A percentile compares a stretch with the other conserved stretches of the same genome.
These are phyloP conservation scores for Hemerocallis citrina DNA, from an alignment of 106 monocot species.

Conservation along the genomic window DNA sequence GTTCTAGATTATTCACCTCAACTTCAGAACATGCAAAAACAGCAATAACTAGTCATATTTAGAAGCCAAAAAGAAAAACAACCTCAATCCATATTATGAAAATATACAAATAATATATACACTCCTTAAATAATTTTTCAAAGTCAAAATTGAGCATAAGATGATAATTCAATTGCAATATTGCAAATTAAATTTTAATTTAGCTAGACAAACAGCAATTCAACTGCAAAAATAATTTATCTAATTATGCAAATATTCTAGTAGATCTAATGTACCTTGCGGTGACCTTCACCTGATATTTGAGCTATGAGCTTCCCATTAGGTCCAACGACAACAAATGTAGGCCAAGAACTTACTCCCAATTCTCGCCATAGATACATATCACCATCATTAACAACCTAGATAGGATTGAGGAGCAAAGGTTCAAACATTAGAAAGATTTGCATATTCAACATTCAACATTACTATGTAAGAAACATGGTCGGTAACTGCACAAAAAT, in stretches of 20 bases:
- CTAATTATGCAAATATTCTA: too few relatives aligned
- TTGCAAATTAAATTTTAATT: neutral
- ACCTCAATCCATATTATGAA: neutral
- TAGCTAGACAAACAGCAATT: neutral
- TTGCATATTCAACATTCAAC: neutral
- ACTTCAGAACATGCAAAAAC: neutral
- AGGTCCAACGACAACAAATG: constrained; percentile 87
- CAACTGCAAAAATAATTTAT: neutral
- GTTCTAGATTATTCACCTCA: too few relatives aligned
- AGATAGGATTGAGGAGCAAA: neutral
- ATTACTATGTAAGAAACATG: neutral
- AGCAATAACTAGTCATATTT: neutral
- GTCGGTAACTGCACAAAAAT: too few relatives aligned
- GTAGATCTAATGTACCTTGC: constrained; percentile 40
- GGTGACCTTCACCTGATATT: constrained; percentile 89
- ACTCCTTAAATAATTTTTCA: neutral
- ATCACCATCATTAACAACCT: constrained; percentile 96
- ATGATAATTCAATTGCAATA: neutral
- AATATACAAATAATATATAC: neutral
- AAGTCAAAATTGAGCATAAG: neutral
- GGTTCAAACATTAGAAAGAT: neutral
- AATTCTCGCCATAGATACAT: constrained; percentile 95
- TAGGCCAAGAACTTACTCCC: constrained; percentile 95
- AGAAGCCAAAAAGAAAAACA: neutral
- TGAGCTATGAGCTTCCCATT: constrained; percentile 80